Evolutionary conservation across 345 rosid species (phyloP).

Genomic region (Anastatica hierochuntica): DNA sequence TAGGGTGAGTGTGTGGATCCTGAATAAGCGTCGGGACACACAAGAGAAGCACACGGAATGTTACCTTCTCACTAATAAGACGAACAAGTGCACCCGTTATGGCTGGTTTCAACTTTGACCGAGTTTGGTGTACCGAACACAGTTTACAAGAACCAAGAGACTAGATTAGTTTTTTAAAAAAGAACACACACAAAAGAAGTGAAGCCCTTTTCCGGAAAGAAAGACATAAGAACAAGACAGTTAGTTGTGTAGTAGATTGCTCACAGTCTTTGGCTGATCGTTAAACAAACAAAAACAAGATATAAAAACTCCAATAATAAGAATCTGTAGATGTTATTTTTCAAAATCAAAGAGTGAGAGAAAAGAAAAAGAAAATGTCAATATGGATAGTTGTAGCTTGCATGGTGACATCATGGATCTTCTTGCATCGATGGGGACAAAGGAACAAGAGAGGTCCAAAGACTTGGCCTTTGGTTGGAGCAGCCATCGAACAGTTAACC

Average conservation of each 20-base stretch:
- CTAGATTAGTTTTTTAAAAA: too few relatives aligned
- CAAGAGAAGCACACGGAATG: too few relatives aligned
- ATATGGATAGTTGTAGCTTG: slow-evolving; percentile 31
- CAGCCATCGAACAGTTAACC: slow-evolving; percentile 68
- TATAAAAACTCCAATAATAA: slow-evolving; percentile 7
- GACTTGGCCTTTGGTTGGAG: slow-evolving; percentile 94
- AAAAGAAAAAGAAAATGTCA: slow-evolving; percentile 19
- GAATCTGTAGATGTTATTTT: slow-evolving; percentile 1
- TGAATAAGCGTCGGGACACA: too few relatives aligned
- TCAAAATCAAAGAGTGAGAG: background rate
- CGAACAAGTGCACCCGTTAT: too few relatives aligned
- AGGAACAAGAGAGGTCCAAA: slow-evolving; percentile 65
- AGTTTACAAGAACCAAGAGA: too few relatives aligned
- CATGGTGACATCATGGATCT: slow-evolving; percentile 50
- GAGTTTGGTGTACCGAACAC: too few relatives aligned
- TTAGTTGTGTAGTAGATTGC: slow-evolving; percentile 27
- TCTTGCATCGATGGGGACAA: slow-evolving; percentile 65
- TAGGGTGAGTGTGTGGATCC: too few relatives aligned
- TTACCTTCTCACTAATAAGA: too few relatives aligned
- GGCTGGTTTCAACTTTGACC: too few relatives aligned
- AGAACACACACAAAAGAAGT: slow-evolving; percentile 15
- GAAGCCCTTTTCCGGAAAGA: background rate
- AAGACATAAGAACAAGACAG: slow-evolving; percentile 21
- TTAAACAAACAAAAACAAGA: slow-evolving; percentile 2
- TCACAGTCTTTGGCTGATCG: slow-evolving; percentile 22